Percentiles rank a stretch among this genome's conserved stretches.
These are phyloP conservation scores for Solanum virginianum DNA, from an alignment of 257 asterid genomes.

Conservation along the genomic window DNA sequence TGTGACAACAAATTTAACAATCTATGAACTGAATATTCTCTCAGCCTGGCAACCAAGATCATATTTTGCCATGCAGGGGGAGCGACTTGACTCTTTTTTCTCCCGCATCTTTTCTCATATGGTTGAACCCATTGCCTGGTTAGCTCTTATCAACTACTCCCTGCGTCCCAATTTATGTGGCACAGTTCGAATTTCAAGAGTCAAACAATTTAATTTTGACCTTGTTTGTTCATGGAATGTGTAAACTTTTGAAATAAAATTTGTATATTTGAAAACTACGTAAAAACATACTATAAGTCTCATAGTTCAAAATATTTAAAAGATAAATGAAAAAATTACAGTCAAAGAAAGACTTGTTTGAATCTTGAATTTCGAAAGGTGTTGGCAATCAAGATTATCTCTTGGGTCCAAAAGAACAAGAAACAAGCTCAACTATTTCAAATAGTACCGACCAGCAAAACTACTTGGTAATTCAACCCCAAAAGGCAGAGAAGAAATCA, in stretches of 20 bases:
- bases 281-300: too few species aligned
- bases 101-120: not conserved
- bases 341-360: too few species aligned
- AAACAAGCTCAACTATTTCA: not conserved
- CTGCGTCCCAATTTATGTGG: too few species aligned
- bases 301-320: too few species aligned
- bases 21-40: not conserved
- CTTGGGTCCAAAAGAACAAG: not conserved
- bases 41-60: not conserved
- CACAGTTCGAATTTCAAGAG: too few species aligned
- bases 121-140: not conserved
- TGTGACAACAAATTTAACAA: not conserved
- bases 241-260: too few species aligned
- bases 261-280: too few species aligned
- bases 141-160: not conserved
- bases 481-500: not conserved
- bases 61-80: not conserved
- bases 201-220: too few species aligned
- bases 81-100: not conserved
- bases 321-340: too few species aligned
- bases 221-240: too few species aligned
- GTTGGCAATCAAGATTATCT: not conserved
- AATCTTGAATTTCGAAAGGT: too few species aligned
- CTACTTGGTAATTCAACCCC: not conserved
- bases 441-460: not conserved